Percentiles rank a stretch among this genome's conserved stretches.
Evolutionary conservation across 257 asterid genomes (phyloP).

Genomic region (Echites panduratus): DNA sequence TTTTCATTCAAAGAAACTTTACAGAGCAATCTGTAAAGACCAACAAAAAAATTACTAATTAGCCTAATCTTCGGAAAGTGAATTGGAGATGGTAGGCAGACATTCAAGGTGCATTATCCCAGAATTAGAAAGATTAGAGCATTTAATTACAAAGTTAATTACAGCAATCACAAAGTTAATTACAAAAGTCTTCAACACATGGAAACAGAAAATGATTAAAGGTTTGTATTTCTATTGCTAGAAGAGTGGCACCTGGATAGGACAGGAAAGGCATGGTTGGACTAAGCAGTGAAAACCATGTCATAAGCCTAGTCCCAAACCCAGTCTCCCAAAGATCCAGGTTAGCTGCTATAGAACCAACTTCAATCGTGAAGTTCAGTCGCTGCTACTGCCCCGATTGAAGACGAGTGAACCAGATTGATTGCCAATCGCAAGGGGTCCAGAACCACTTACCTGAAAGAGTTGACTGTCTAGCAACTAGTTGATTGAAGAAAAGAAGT

Average conservation of each 20-base stretch:
- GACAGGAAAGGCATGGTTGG: not conserved
- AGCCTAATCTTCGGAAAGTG: conserved; percentile 8
- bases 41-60: too few species aligned
- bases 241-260: not conserved
- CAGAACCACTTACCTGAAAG: too few species aligned
- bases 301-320: not conserved
- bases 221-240: not conserved
- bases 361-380: too few species aligned
- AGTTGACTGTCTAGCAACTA: too few species aligned
- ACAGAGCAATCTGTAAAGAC: too few species aligned
- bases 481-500: too few species aligned
- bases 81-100: conserved; percentile 9
- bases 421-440: too few species aligned
- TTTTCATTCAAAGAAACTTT: too few species aligned
- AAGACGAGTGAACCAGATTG: too few species aligned
- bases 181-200: not conserved
- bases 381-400: too few species aligned
- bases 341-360: too few species aligned
- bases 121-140: not conserved
- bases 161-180: not conserved
- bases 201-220: not conserved
- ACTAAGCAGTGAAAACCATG: not conserved
- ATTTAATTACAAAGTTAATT: not conserved
- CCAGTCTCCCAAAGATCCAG: too few species aligned
- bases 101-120: conserved; percentile 34